phyloP scores from a whole-genome alignment of 1,139 yeast genomes.

The Ogataea hybrid region DNA sequence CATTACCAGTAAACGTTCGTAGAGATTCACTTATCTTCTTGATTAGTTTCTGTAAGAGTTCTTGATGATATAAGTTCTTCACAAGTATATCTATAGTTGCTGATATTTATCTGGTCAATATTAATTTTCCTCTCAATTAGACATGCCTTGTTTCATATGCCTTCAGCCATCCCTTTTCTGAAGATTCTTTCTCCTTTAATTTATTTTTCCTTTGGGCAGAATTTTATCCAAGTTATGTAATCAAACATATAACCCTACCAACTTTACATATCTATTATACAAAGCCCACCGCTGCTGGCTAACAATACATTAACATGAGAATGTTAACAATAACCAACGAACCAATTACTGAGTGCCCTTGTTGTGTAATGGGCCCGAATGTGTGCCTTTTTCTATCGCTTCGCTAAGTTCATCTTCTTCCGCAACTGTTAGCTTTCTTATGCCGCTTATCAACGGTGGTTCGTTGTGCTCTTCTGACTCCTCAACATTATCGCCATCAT shows the following conservation, averaged over 20 bases:
- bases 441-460: slow-evolving; percentile 14
- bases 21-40: too few species aligned
- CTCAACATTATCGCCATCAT: slow-evolving; percentile 37
- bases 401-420: slow-evolving; percentile 23
- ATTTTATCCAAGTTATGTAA: slow-evolving; percentile 7
- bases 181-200: too few species aligned
- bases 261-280: not conserved
- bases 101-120: too few species aligned
- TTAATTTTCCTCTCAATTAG: too few species aligned
- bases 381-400: slow-evolving; percentile 8
- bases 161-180: too few species aligned
- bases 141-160: too few species aligned
- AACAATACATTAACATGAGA: not conserved
- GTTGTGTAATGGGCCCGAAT: not conserved
- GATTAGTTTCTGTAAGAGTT: not conserved
- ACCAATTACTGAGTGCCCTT: not conserved
- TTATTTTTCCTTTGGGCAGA: too few species aligned
- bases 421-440: slow-evolving; percentile 21
- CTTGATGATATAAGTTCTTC: too few species aligned
- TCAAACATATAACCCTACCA: not conserved
- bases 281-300: not conserved
- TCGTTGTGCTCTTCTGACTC: slow-evolving; percentile 43
- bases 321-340: not conserved
- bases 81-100: too few species aligned
- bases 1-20: too few species aligned